phyloP scores from a whole-genome alignment of 345 rosid species.

The Dipteronia dyeriana region DNA sequence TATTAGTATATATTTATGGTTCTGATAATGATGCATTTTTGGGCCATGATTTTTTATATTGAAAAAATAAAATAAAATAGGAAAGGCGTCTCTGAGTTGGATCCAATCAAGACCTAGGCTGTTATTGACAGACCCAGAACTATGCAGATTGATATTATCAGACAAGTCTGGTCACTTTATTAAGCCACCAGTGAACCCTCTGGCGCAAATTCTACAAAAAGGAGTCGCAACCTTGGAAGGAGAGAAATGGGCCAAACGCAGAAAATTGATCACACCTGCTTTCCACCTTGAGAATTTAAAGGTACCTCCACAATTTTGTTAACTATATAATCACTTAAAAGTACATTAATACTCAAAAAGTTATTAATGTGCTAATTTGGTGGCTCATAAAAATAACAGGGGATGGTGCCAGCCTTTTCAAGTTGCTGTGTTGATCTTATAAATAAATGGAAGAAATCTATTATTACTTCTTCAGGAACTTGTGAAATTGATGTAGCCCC shows the following conservation, averaged over 20 bases:
- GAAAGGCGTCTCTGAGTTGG: slow-evolving; percentile 23
- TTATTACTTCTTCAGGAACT: background rate
- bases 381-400: background rate
- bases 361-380: background rate
- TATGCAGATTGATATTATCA: slow-evolving; percentile 15
- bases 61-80: slow-evolving; percentile 2
- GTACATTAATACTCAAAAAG: too few species aligned
- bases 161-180: slow-evolving; percentile 15
- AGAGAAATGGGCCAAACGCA: slow-evolving; percentile 28
- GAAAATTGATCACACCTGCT: slow-evolving; percentile 25
- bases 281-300: slow-evolving; percentile 29
- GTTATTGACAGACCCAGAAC: slow-evolving; percentile 21
- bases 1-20: background rate
- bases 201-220: slow-evolving; percentile 14
- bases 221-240: slow-evolving; percentile 31
- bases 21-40: background rate
- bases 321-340: too few species aligned
- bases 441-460: slow-evolving; percentile 12
- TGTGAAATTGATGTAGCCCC: slow-evolving; percentile 26
- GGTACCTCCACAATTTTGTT: background rate
- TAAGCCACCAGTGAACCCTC: slow-evolving; percentile 29
- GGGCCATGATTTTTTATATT: background rate
- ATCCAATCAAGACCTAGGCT: slow-evolving; percentile 20
- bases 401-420: slow-evolving; percentile 24
- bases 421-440: slow-evolving; percentile 18